phyloP scores from a whole-genome alignment of 2,329 filamentous ascomycete genomes.

The Sordariomycetes sp. region DNA sequence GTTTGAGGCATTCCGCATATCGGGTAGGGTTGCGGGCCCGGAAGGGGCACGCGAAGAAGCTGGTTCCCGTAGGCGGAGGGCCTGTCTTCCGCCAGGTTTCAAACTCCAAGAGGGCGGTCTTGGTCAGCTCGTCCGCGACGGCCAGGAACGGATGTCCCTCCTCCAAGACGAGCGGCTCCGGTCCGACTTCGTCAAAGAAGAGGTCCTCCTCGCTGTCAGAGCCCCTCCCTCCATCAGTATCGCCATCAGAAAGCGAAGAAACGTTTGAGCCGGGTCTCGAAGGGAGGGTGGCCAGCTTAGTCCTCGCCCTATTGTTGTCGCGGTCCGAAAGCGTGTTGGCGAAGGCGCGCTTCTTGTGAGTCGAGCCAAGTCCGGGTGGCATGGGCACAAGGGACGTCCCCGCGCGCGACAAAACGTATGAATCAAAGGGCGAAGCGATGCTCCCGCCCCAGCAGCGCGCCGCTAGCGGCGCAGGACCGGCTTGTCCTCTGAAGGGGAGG shows the following conservation, averaged over 20 bases:
- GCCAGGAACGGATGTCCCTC: not conserved
- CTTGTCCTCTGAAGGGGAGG: not conserved
- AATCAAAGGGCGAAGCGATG: not conserved
- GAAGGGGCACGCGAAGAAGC: constrained; percentile 1
- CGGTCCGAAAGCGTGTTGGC: not conserved
- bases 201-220: not conserved
- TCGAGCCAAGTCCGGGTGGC: not conserved
- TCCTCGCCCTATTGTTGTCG: not conserved
- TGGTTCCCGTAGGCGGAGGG: not conserved
- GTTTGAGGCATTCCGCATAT: constrained; percentile 1
- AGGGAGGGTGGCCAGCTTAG: not conserved
- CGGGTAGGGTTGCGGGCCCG: not conserved
- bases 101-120: not conserved
- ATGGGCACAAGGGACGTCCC: not conserved
- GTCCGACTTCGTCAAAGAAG: not conserved
- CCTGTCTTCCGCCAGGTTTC: not conserved
- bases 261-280: not conserved
- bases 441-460: not conserved
- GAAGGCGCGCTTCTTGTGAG: not conserved
- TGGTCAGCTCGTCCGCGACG: not conserved
- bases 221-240: not conserved
- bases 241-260: not conserved
- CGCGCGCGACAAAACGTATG: not conserved
- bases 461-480: not conserved
- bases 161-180: not conserved